Conservation (phyloP, 208 protist genomes). For the Leishmania arabica region DNA sequence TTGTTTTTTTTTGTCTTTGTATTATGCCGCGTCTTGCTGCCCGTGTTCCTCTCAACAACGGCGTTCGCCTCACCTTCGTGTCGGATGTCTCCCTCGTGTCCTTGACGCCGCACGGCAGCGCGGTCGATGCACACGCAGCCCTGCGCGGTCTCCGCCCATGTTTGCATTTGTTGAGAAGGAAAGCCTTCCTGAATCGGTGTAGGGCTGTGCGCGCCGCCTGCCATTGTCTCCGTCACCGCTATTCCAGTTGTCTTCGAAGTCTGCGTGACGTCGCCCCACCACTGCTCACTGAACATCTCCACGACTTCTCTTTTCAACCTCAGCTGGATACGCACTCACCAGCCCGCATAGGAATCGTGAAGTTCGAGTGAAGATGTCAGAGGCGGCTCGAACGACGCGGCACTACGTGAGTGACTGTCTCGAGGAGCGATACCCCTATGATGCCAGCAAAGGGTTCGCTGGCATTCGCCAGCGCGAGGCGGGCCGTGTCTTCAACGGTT, state of each 20-base stretch:
- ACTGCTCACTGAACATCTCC: neutral
- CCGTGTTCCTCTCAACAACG: too few relatives aligned
- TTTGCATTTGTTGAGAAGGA: neutral
- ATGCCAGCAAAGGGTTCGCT: constrained; percentile 70
- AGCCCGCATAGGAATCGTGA: neutral
- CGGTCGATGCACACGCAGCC: neutral
- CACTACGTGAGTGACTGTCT: constrained; percentile 91
- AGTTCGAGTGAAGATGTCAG: constrained; percentile 40
- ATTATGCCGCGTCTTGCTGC: neutral
- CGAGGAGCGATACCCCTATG: constrained; percentile 85
- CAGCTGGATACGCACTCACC: neutral
- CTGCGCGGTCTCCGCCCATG: too few relatives aligned
- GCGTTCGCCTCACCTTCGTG: neutral
- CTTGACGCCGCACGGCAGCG: neutral
- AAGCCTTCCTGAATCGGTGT: neutral
- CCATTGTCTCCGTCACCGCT: neutral
- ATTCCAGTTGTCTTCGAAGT: neutral
- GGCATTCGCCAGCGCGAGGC: constrained; percentile 50
- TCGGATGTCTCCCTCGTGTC: neutral
- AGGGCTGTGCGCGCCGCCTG: neutral
- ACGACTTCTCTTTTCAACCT: neutral
- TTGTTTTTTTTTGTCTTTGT: neutral
- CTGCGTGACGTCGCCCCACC: neutral
- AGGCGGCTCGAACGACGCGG: constrained; percentile 60
- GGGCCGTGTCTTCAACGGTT: constrained; percentile 71